Base-by-base conservation (phyloP, 495 filamentous ascomycete genomes). In the Clohesyomyces aquaticus region DNA sequence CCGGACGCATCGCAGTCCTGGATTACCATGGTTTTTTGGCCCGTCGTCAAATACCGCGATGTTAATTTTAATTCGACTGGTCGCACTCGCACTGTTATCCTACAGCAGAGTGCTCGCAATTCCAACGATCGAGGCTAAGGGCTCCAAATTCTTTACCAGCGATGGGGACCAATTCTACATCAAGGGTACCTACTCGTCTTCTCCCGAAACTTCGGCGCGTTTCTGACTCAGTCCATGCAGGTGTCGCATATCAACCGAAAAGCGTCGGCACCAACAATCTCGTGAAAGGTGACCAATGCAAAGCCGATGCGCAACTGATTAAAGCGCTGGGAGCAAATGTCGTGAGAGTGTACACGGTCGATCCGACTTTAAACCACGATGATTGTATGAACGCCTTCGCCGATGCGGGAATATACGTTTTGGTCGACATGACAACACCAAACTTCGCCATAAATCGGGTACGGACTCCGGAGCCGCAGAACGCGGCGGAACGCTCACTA, bases 111-210 rank as follows among this genome's bases (percentile, higher is more conserved):
- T 27, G 4, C 3, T 22, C 10, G 75, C 75, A n/a, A 71, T 81
- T 35, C 78, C 84, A 28, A 82, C 83, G 32, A 88, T 95, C 68
- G 81, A 82, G 14, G 79, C 82, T 21, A 84, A 88, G 26, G 91
- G 91, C n/a, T 84, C 86, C 74, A 95, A 94, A 75, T 91, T 95
- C 79, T 94, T 93, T 77, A 85, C 83, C 56, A 83, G 79, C 64
- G 82, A 90, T 75, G 89, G 90, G 57, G 79, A 83, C 16, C 90
- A 93, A 72, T 95, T 87, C 76, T 94, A 83, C 76, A 82, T 93
- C 70, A 93, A 92, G 76, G 90, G 90, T 88, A 77, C 55, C 72
- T 45, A 19, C 55, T 18, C 23, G 35, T 21, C 21, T n/a, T 21
- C 19, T 10, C 27, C 51, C 4, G 9, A 55, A 4, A 14, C 8